Base-by-base conservation (phyloP, 2,329 filamentous ascomycete species). In the Rachicladosporium sp. region DNA sequence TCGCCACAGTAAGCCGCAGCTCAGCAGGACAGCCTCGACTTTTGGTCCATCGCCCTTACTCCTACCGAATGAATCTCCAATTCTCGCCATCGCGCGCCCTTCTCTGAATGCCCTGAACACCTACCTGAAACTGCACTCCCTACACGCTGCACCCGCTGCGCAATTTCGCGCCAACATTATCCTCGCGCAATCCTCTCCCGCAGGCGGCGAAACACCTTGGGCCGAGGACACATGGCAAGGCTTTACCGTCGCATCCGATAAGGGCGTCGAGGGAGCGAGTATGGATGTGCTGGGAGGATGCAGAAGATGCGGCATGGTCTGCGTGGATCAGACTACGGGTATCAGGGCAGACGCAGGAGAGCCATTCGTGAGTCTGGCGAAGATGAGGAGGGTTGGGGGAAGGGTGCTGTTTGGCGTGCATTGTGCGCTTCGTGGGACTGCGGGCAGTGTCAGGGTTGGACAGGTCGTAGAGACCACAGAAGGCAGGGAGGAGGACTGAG, bases 231-330 rank as follows among this genome's bases (percentile, higher is more conserved):
- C 65, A 5, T 96, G 89, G 89, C 67, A 65, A 10, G 68, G 62
- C 10, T 52, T 94, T 31, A 68, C 63, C 6, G 81, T 95, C 42
- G 82, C 81, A 2, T 42, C 36, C 7, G 35, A 36, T 4, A 35
- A 31, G 8, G 50, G 59, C 53, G 70, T 79, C 43, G 59, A 63
- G 6, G 35, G 40, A 19, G 33, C 40, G n/a, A 38, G 11, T 3
- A 82, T 85, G 51, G 69, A 81, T 44, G 75, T 93, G 52, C 64
- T 96, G 4, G 89, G 88, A 1, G 75, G 82, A 3, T 98, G 91
- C 54, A 75, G 86, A 44, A 70, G 91, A 43, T 98, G 91, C 51
- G 87, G 94, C 58, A 96, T 98, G 88, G 81, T 98, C 7, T 95
- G 89, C 56, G 76, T 96, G 34, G 80, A 98, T 54, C 91, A 95